Base-by-base conservation (phyloP, 2,329 filamentous ascomycete genomes). In the Arachnomyces sp. region DNA sequence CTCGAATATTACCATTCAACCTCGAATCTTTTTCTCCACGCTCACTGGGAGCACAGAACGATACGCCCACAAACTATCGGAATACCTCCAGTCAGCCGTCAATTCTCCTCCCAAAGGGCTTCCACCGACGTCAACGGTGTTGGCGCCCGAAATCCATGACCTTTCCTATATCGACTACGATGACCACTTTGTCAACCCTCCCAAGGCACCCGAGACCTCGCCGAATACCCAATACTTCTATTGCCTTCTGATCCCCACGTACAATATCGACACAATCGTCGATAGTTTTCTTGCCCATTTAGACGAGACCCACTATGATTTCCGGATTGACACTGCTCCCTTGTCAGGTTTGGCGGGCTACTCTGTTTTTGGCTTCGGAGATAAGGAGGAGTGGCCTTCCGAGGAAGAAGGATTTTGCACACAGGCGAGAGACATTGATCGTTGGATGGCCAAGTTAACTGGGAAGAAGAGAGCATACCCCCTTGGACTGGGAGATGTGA, bases 371-470 rank as follows among this genome's bases (percentile, higher is more conserved):
- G 92, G 92, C 0, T 84, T 95, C 55, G 90, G 90, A 13, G 90
- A 96, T 59, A 79, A 76, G 46, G 85, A 94, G 58, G 87, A 84
- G 43, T 98, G 92, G 90, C 86, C 88, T 1, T 86, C 82, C 0
- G 88, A 94, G 63, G 77, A 82, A 43, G 84, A 92, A 51, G 90
- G 90, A 0, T 98, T 89, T 64, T 95, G 90, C 59, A 88, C 86
- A 46, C 90, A 96, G 59, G 90, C 90, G 1, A 84, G 82, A 55
- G 82, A 94, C 50, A 72, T 93, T 2, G 90, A 98, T 59, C 88
- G 80, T 58, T 96, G 92, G 90, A 85, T 98, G 84, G 88, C 90
- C n/a, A 93, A 88, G 58, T 66, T 98, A 54, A 94, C 89, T 0
- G 82, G 77, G 2, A 77, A 82, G 46, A 94, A 90, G 65, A 74